phyloP scores from a whole-genome alignment of 1,284 basidiomycete species.

The Tetrapyrgos nigripes region DNA sequence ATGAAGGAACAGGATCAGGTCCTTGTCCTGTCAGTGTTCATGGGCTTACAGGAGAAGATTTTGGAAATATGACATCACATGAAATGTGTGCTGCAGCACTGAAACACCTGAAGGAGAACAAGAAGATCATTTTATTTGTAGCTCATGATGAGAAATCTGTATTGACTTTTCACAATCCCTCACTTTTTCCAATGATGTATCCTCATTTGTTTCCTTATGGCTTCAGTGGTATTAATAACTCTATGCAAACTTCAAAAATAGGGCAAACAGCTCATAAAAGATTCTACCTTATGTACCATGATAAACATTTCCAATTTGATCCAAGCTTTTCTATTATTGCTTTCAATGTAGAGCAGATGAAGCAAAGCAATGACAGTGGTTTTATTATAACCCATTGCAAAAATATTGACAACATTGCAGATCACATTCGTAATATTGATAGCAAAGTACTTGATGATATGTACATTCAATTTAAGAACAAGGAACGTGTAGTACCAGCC shows the following conservation, averaged over 20 bases:
- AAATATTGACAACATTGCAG: no score
- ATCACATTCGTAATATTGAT: no score
- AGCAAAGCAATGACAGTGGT: no score
- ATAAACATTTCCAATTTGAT: conserved; percentile 38
- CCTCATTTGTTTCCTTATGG: conserved; percentile 45
- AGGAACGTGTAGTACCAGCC: conserved; percentile 12
- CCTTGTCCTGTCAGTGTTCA: conserved; percentile 34
- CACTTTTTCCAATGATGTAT: conserved; percentile 40
- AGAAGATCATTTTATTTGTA: conserved; percentile 33
- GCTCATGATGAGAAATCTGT: conserved; percentile 33
- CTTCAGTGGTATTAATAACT: conserved; percentile 41
- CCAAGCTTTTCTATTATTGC: conserved; percentile 30
- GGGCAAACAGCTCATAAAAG: conserved; percentile 26
- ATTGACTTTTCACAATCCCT: conserved; percentile 38
- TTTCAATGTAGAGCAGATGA: conserved; percentile 39
- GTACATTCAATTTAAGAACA: conserved; percentile 34
- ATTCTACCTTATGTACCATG: conserved; percentile 34
- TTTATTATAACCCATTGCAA: no score
- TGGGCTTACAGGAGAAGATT: conserved; percentile 38
- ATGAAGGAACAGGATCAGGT: no score
- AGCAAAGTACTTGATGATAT: no score
- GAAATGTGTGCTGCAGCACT: conserved; percentile 39
- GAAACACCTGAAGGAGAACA: conserved; percentile 33
- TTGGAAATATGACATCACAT: conserved; percentile 28
- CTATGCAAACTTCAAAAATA: no score